These are phyloP conservation scores for Hippophae gyantsensis DNA, from an alignment of 306 rosid species.

Conservation along the genomic window DNA sequence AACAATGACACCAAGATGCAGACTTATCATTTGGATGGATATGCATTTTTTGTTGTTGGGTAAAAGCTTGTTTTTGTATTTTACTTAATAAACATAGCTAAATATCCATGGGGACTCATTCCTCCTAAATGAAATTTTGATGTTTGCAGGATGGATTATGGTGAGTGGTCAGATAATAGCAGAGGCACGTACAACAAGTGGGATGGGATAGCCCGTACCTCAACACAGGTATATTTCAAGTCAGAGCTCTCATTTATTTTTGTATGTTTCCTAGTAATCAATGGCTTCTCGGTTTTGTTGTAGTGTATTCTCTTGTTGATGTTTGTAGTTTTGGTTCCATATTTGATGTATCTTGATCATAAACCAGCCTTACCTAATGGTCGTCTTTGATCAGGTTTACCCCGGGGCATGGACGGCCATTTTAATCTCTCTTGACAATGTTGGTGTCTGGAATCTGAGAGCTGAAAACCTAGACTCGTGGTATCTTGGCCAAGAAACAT, in stretches of 20 bases:
- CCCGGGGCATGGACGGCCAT: slow-evolving; percentile 96
- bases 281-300: too few relatives aligned
- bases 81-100: neutral
- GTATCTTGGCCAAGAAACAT: slow-evolving; percentile 98
- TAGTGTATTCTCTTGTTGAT: too few relatives aligned
- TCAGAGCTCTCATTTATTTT: neutral
- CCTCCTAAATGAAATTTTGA: slow-evolving; percentile 5
- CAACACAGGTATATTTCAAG: slow-evolving; percentile 54
- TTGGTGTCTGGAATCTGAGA: slow-evolving; percentile 85
- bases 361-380: too few relatives aligned
- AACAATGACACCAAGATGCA: slow-evolving; percentile 91
- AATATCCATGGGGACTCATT: slow-evolving; percentile 1
- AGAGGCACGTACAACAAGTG: slow-evolving; percentile 93
- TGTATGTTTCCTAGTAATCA: too few relatives aligned
- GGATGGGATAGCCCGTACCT: slow-evolving; percentile 93
- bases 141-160: slow-evolving; percentile 80
- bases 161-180: slow-evolving; percentile 92
- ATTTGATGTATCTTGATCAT: too few relatives aligned
- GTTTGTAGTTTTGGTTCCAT: too few relatives aligned
- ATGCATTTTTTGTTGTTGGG: slow-evolving; percentile 95
- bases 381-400: slow-evolving; percentile 45
- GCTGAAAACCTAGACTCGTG: slow-evolving; percentile 88
- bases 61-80: slow-evolving; percentile 22
- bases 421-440: slow-evolving; percentile 84
- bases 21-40: slow-evolving; percentile 79